Evolutionary conservation across 345 rosid species (phyloP).

Genomic region (Murraya paniculata): DNA sequence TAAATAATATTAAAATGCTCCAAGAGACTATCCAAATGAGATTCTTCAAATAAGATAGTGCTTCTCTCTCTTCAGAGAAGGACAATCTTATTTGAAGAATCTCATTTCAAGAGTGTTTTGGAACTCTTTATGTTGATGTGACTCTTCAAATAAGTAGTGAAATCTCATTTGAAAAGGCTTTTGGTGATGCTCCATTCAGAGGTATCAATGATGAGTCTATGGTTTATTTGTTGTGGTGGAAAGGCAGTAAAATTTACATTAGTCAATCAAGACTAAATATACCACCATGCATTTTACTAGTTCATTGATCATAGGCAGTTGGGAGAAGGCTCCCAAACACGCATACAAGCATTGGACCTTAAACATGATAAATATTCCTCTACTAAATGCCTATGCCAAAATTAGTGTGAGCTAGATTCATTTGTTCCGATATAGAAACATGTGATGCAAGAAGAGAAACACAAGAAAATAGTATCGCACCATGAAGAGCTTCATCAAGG

Average conservation of each 20-base stretch:
- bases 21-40: no score
- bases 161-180: no score
- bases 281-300: background rate
- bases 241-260: background rate
- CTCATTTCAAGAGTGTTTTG: no score
- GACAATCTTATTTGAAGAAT: no score
- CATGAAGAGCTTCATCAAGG: slow-evolving; percentile 97
- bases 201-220: background rate
- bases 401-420: background rate
- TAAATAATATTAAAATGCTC: no score
- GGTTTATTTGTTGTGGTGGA: background rate
- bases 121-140: no score
- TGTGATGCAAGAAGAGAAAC: slow-evolving; percentile 10
- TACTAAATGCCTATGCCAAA: background rate
- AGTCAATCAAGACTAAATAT: background rate
- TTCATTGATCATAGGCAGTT: background rate
- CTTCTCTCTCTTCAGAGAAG: no score
- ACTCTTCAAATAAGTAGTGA: no score
- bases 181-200: no score
- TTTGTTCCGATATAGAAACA: background rate
- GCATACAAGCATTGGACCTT: background rate
- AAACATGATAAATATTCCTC: background rate
- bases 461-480: slow-evolving; percentile 35
- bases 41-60: no score
- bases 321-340: background rate